Conservation (phyloP, 2,329 filamentous ascomycete species). For the Stagonosporopsis cucurbitacearum region DNA sequence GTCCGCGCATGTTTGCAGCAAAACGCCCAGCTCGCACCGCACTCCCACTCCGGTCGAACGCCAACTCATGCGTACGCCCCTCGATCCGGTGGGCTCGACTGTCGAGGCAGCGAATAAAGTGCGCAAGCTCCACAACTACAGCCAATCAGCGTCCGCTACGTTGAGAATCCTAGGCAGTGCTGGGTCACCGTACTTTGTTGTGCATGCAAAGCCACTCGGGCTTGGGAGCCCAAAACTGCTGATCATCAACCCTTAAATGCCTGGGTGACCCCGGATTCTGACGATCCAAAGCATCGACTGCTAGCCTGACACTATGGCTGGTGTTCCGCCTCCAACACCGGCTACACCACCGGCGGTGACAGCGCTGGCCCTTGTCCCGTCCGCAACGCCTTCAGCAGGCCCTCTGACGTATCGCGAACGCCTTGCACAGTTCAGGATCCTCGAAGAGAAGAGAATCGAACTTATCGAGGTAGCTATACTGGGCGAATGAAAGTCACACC, state of each 20-base stretch:
- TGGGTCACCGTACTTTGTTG: conserved; percentile 42
- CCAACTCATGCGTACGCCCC: conserved; percentile 35
- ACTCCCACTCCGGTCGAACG: conserved; percentile 19
- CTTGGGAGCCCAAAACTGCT: conserved; percentile 37
- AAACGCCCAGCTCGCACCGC: conserved; percentile 26
- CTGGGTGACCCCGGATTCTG: conserved; percentile 34
- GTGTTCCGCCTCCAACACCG: conserved; percentile 19
- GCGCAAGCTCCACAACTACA: conserved; percentile 29
- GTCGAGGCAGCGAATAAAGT: conserved; percentile 40
- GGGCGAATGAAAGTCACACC: background rate
- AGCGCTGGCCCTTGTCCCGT: conserved; percentile 13
- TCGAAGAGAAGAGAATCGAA: conserved; percentile 47
- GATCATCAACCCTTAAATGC: conserved; percentile 37
- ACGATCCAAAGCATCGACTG: conserved; percentile 10
- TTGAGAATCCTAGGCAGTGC: conserved; percentile 41
- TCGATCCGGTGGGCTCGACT: conserved; percentile 35
- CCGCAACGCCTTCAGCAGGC: conserved; percentile 19
- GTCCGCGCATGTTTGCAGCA: conserved; percentile 3
- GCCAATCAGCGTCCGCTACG: conserved; percentile 47
- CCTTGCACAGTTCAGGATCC: conserved; percentile 45
- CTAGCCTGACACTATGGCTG: conserved; percentile 27
- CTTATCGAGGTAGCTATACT: conserved; percentile 42
- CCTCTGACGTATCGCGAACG: conserved; percentile 42
- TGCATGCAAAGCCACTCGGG: conserved; percentile 43
- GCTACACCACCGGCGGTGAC: conserved; percentile 14